Base-by-base conservation (phyloP, 345 rosid species). In the Lumnitzera racemosa region DNA sequence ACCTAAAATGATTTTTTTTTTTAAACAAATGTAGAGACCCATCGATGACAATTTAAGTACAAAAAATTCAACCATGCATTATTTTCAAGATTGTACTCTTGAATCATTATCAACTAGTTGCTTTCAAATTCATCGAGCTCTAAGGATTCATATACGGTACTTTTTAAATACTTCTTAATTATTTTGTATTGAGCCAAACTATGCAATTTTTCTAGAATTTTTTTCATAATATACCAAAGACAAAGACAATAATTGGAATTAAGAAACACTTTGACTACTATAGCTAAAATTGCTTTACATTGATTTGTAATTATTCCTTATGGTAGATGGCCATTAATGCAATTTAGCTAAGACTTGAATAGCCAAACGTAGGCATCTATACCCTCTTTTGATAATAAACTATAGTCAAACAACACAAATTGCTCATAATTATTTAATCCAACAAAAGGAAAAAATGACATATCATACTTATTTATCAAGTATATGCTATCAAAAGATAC, bases 341-440 rank as follows among this genome's bases (percentile, higher is more conserved):
- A 76, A 12, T 82, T 75, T 15, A 81, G 78, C 90, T 82, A 81
- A 2, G 76, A 82, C 74, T 78, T 74, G 67, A 81, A 84, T 61
- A 84, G 65, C 87, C 87, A 84, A 12, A 67, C 54, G 53, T 78
- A 79, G 12, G 83, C 57, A 57, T 80, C 87, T 15, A 63, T 17
- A 12, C 75, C 77, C 61, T 74, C 80, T 41, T 71, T 63, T 15
- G 83, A 74, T 24, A 84, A 60, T 54, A 84, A 67, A 63, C 83
- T 78, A 67, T 85, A 81, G 27, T 87, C 80, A 41, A 80, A 55
- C 50, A 81, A 49, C 58, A 80, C 71, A 47, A 75, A 46, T 16
- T 81, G 83, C 54, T 85, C 87, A 58, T 81, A 85, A 53, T 81
- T 85, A 69, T 84, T 81, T 61, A 65, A 66, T 48, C 87, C 87